Base-by-base conservation (phyloP, 129 eudicot species). In the Flaveria sonorensis region DNA sequence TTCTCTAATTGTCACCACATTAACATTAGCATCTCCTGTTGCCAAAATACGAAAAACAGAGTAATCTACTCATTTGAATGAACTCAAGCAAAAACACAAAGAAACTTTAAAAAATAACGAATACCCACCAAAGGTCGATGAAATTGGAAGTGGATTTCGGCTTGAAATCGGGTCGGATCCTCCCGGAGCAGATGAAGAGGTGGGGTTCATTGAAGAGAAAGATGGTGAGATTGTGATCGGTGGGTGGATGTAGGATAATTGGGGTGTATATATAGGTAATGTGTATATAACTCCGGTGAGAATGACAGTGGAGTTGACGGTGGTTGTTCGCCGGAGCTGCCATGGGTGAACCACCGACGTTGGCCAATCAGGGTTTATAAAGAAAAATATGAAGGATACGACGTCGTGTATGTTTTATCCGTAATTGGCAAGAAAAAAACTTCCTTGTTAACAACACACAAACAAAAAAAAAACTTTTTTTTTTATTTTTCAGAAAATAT, bases 91-190 rank as follows among this genome's bases (percentile, higher is more conserved):
- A 20, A 57, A 57, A 20, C 10, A 19, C 14, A 12, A 32, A 32
- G 64, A 56, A 73, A 39, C 2, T 11, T 6, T 53, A 2, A 10
- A 26, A 72, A 56, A 56, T 60, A 20, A 7, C 1, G 10, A 47
- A 64, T 36, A 72, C 83, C 13, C 42, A 78, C 82, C 76, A 57
- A 59, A 18, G 59, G 21, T 10, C 0, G 10, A 16, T 50, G 48
- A 45, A 45, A 45, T 2, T 45, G 12, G 13, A 45, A 45, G 5
- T 3, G 39, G 39, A 3, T 32, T 32, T 32, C 7, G 39, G 13
- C 2, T 9, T 11, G 83, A 63, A 62, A 51, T 23, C 18, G 78
- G 65, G 65, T 79, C 83, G 73, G 73, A 72, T 64, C 47, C 73
- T 15, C 42, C 51, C 20, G 65, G 66, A 48, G 56, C 48, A 30